Conservation (phyloP, 495 filamentous ascomycete genomes). For the Penicillium paradoxum region DNA sequence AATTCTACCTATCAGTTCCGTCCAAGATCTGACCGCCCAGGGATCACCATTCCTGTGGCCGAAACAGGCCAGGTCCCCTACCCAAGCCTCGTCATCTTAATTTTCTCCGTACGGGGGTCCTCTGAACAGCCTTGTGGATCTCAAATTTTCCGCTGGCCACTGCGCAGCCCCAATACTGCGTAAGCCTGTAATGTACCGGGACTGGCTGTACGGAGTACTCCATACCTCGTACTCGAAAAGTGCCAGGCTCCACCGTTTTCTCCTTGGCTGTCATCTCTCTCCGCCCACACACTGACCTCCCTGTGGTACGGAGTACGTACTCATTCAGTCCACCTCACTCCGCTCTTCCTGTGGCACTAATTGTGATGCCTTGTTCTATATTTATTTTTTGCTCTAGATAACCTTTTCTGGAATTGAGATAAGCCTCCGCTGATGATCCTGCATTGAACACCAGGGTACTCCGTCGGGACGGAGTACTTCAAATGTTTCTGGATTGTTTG, state of each 20-base stretch:
- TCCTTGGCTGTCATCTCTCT: constrained; percentile 14
- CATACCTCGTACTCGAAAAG: not conserved
- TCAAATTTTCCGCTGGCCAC: constrained; percentile 2
- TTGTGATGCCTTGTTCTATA: constrained; percentile 13
- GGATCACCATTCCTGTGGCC: constrained; percentile 16
- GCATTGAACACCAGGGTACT: too few species aligned
- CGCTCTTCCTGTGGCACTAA: not conserved
- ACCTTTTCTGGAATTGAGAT: constrained; percentile 8
- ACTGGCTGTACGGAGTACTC: too few species aligned
- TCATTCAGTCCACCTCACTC: not conserved
- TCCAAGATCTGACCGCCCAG: constrained; percentile 8
- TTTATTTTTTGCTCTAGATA: constrained; percentile 9
- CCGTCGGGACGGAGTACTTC: not conserved
- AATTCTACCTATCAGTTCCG: not conserved
- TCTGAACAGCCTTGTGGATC: constrained; percentile 22
- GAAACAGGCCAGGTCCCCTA: constrained; percentile 4
- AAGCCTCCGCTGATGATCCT: constrained; percentile 1
- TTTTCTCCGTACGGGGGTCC: too few species aligned
- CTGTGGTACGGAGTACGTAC: not conserved
- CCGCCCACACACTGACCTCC: not conserved
- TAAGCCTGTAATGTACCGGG: constrained; percentile 1
- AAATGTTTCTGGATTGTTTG: not conserved
- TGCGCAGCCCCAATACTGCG: constrained; percentile 2
- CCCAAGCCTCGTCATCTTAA: constrained; percentile 18
- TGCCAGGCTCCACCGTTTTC: constrained; percentile 16